phyloP scores from a whole-genome alignment of 1,139 yeast species.

The Magnusiomyces paraingens region DNA sequence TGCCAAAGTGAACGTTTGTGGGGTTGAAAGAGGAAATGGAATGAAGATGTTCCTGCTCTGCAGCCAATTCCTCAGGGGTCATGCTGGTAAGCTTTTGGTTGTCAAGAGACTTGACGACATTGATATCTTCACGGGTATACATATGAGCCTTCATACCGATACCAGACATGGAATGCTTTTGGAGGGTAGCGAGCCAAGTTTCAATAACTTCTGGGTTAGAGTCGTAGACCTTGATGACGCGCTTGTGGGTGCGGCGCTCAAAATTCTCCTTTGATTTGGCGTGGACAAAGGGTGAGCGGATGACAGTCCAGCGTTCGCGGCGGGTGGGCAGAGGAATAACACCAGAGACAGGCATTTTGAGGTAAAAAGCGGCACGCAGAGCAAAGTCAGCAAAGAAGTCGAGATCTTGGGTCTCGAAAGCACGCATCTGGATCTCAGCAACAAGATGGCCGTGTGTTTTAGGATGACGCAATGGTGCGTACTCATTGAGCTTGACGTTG shows the following conservation, averaged over 20 bases:
- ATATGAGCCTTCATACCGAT: constrained; percentile 77
- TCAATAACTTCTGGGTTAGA: constrained; percentile 82
- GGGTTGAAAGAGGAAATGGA: not conserved
- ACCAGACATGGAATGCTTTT: constrained; percentile 72
- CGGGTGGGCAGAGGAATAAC: constrained; percentile 61
- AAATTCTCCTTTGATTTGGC: constrained; percentile 94
- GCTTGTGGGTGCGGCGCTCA: constrained; percentile 77
- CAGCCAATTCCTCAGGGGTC: constrained; percentile 5
- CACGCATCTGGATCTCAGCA: constrained; percentile 57
- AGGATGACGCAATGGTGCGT: constrained; percentile 69
- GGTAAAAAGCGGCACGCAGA: constrained; percentile 79
- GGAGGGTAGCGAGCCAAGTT: constrained; percentile 70
- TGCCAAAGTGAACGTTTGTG: constrained; percentile 16
- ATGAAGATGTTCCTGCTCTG: constrained; percentile 9
- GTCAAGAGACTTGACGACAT: constrained; percentile 35
- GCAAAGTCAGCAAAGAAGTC: constrained; percentile 82
- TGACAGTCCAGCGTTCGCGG: constrained; percentile 89
- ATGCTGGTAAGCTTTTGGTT: constrained; percentile 18
- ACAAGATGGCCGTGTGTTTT: constrained; percentile 54
- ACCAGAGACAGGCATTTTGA: constrained; percentile 77
- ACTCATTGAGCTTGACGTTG: constrained; percentile 74
- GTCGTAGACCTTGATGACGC: constrained; percentile 71
- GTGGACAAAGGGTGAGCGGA: constrained; percentile 87
- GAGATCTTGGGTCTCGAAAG: constrained; percentile 64
- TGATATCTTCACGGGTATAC: constrained; percentile 52